Base-by-base conservation (phyloP, 768 basidiomycete genomes). In the Trametes sanguinea region DNA sequence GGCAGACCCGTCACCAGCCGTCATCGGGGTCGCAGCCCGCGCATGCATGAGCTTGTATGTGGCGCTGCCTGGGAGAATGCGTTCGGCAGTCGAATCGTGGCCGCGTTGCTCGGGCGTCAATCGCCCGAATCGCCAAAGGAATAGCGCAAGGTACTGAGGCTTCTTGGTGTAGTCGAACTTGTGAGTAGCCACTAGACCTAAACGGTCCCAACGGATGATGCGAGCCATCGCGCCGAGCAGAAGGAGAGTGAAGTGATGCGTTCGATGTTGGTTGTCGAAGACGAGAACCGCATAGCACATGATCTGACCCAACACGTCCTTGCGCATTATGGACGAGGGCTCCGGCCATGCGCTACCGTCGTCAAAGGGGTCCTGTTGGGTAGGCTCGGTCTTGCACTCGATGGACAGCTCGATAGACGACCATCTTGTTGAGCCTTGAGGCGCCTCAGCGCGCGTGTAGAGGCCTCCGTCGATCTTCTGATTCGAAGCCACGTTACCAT, bases 131-230 rank as follows among this genome's bases (percentile, higher is more conserved):
- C 39, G 17, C 45, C 56, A 52, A 22, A 63, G n/a, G 51, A 63
- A 58, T 1, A 17, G 13, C 16, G 29, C 39, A 16, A 63, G 62
- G 37, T 32, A 50, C 9, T 42, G 10, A 9, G 60, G 60, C 14
- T 48, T 37, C 22, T 17, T n/a, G 6, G 27, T 29, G 51, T 61
- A 61, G 52, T 61, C 50, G 35, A 61, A 61, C 45, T 48, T 54
- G 43, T 54, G 51, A 3, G 60, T 39, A 13, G 29, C 30, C 9
- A 61, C 27, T 3, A 37, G 6, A n/a, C 60, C 53, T 3, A 45
- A 54, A 9, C 52, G 43, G 39, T 61, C 60, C 52, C 52, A 61
- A 37, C 33, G 27, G n/a, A 61, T 22, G 46, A 61, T 4, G 14
- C 60, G 53, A 17, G 60, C 60, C 16, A 32, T 40, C 10, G 30